Base-by-base conservation (phyloP, 345 rosid genomes). In the Salix udensis region DNA sequence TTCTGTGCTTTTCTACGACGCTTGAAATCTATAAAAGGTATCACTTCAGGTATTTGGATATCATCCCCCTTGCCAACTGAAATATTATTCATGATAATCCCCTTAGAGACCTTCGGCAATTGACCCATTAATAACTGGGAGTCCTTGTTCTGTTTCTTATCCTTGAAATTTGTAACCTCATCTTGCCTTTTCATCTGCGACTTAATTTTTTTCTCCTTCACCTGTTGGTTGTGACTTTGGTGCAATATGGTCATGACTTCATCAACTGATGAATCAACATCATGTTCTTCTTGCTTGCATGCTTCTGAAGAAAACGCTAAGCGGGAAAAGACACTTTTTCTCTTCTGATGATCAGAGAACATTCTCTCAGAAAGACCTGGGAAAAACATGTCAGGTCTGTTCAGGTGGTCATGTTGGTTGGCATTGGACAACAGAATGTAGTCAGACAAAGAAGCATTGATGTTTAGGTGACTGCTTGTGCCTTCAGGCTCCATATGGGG, bases 241-340 rank as follows among this genome's bases (percentile, higher is more conserved):
- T 81, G 72, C 75, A 88, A 48, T 72, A 72, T 75, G 61, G 83
- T 75, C 90, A 89, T 88, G 53, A 88, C 87, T 76, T 88, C 88
- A 74, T 86, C 82, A 18, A 81, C 85, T 52, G 91, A 88, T 74
- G 76, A 46, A 74, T 72, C 78, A 69, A 60, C 18, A n/a, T n/a
- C 5, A 5, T 39, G n/a, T 21, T 64, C 79, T 74, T 75, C 80
- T 71, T 65, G 30, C 50, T 67, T 68, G 60, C 16, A 31, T 74
- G 21, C 73, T 67, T 78, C 40, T 46, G 79, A n/a, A 72, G 87
- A 77, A 50, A 72, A 55, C 78, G 76, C 78, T 70, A 91, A 72
- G 72, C 92, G 91, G 28, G 83, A 82, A 76, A 91, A 88, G 74
- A 91, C 91, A 65, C 91, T 87, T 73, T 87, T 84, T n/a, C 73